Conservation (phyloP, 768 basidiomycete genomes). For the Serendipita sp. region DNA sequence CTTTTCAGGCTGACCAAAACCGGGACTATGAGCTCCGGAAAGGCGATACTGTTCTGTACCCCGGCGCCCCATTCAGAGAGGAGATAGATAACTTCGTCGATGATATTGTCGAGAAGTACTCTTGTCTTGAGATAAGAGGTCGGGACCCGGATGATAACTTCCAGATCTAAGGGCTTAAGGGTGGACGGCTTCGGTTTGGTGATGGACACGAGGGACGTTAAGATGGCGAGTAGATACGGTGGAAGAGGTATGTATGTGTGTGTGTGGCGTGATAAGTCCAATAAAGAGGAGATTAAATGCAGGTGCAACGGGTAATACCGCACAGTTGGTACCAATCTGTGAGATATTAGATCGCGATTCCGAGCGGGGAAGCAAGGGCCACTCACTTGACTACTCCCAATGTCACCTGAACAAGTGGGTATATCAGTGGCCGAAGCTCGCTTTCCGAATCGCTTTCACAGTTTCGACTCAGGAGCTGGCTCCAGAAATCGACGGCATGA, state of each 20-base stretch:
- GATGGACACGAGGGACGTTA: constrained; percentile 53
- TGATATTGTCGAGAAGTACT: constrained; percentile 64
- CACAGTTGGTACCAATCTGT: constrained; percentile 72
- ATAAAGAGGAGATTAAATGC: constrained; percentile 74
- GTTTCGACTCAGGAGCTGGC: constrained; percentile 65
- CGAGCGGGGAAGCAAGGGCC: not conserved
- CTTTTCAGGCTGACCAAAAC: constrained; percentile 55
- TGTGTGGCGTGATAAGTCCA: constrained; percentile 72
- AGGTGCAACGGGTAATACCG: constrained; percentile 93
- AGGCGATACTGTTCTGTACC: constrained; percentile 75
- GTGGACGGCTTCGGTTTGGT: constrained; percentile 70
- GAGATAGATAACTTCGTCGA: constrained; percentile 65
- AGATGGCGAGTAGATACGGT: constrained; percentile 72
- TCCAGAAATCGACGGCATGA: constrained; percentile 95
- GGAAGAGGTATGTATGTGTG: constrained; percentile 74
- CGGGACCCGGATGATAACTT: constrained; percentile 71
- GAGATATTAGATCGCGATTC: not conserved
- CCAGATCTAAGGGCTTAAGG: constrained; percentile 76
- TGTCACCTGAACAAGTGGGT: constrained; percentile 88
- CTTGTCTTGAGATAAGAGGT: constrained; percentile 78
- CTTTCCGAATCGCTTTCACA: constrained; percentile 53
- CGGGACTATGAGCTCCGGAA: constrained; percentile 83
- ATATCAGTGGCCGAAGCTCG: constrained; percentile 75
- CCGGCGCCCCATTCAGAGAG: constrained; percentile 69
- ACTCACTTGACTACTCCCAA: constrained; percentile 83